Base-by-base conservation (phyloP, 2,329 filamentous ascomycete genomes). In the Dactylonectria estremocensis region DNA sequence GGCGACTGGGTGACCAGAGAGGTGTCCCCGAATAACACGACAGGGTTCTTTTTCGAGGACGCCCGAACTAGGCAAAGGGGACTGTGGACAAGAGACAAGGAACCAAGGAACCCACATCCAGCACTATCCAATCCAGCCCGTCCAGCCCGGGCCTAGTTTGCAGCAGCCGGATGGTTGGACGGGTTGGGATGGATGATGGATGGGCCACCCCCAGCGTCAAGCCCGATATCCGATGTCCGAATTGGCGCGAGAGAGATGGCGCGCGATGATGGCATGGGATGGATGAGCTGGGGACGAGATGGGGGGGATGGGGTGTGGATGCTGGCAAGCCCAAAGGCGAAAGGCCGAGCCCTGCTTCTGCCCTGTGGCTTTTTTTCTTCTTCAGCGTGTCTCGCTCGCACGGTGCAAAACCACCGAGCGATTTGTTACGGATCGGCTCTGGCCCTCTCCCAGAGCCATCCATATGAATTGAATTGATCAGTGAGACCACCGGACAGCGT, bases 1-100 rank as follows among this genome's bases (percentile, higher is more conserved):
- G 59, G 64, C 61, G 60, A 60, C 65, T 64, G 58, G 61, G 24
- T 7, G 24, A 28, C 24, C 7, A 65, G 56, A 31, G 55, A 52
- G 24, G 24, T 28, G 24, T 28, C 43, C 48, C 58, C 40, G 16
- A 52, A 35, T 57, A 55, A 58, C 64, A 67, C 54, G 59, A 63
- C 60, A 67, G 49, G 64, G 50, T 45, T 58, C 58, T n/a, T 56
- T 48, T 37, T 66, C 58, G 64, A 66, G 57, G 57, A 50, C 52
- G 64, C 46, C 58, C 58, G 16, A 66, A 61, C 52, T 57, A 43
- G 58, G 55, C 18, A 54, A 56, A 45, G 48, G 43, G 24, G 24
- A 28, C 24, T 28, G 24, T 28, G 24, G 48, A 61, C n/a, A 33
- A 14, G n/a, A 37, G 35, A 45, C 22, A n/a, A 48, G 31, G 48